Evolutionary conservation across 495 filamentous ascomycete species (phyloP), one percentile per base, ranked within the genome.

Genomic region (Aspergillus asperescens): DNA sequence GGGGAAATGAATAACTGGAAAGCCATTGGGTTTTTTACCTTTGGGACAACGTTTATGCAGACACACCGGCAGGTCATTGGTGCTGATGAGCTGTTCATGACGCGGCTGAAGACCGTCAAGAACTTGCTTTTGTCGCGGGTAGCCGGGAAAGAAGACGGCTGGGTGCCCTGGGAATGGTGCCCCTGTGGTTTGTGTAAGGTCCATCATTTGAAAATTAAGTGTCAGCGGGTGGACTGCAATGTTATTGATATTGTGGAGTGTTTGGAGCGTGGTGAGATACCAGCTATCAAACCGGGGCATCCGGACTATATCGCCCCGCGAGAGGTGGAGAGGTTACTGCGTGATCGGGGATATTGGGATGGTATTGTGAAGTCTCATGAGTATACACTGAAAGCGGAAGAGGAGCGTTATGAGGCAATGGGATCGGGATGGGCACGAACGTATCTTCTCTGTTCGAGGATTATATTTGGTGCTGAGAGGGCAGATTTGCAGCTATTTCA

Each of bases 21-120:
- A 19, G 37, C 37, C 0, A 18, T 50, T 6, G 37, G 48, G 24
- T 50, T 50, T 19, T 41, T 50, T 23, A 50, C 48, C 2, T 25
- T 50, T 7, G 48, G 48, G 12, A 40, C 37, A 4, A 40, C 48
- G 28, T 20, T 50, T 12, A 28, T 28, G 9, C 34, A 50, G 25
- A 50, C 48, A 10, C 48, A 50, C 19, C 35, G 48, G 7, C 48
- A 50, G 25, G n/a, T 50, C 3, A 29, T 50, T 16, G 24, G 38
- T 1, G 37, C 20, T 6, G 20, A 38, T 5, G 37, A 50, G 48
- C 37, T 50, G 15, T 50, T 50, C 27, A 50, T 16, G 18, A 31
- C 35, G 4, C 48, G 48, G n/a, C 35, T 50, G 20, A 50, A 31
- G 37, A 41, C 48, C 4, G 23, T 50, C 22, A 50, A 50, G 15